Evolutionary conservation across 495 filamentous ascomycete genomes (phyloP).

Genomic region (Neurospora discreta): DNA sequence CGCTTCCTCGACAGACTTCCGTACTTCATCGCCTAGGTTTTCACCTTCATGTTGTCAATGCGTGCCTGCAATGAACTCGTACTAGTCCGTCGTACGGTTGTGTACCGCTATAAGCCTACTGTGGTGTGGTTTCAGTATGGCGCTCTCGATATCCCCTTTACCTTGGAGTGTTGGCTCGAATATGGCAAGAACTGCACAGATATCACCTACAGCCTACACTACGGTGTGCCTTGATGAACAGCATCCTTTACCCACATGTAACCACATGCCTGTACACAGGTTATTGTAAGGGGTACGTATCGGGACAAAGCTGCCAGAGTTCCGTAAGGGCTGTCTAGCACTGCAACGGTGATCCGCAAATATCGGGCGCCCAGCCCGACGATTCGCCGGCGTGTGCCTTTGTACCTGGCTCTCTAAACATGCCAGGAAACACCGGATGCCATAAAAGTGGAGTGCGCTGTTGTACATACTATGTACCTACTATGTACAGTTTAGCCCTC

Average conservation of each 20-base stretch:
- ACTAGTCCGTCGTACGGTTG: neutral
- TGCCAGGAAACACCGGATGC: neutral
- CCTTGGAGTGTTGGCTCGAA: neutral
- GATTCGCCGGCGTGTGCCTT: neutral
- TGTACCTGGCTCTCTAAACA: neutral
- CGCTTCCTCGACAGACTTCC: neutral
- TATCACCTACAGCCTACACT: neutral
- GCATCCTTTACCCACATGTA: neutral
- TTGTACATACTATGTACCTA: too few species aligned
- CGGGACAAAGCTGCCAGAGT: neutral
- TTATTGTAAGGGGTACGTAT: neutral
- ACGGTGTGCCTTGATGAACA: neutral
- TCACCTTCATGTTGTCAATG: neutral
- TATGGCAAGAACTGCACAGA: neutral
- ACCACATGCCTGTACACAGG: neutral
- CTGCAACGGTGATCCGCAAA: neutral
- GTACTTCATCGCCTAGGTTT: neutral
- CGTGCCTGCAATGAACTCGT: neutral
- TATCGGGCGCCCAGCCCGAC: neutral
- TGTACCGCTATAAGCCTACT: neutral
- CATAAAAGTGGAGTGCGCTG: too few species aligned
- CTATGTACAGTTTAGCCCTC: too few species aligned
- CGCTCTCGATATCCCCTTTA: neutral
- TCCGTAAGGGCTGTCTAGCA: neutral
- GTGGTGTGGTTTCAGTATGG: neutral